Conservation (phyloP, 495 filamentous ascomycete genomes). For the Annulohypoxylon moriforme region DNA sequence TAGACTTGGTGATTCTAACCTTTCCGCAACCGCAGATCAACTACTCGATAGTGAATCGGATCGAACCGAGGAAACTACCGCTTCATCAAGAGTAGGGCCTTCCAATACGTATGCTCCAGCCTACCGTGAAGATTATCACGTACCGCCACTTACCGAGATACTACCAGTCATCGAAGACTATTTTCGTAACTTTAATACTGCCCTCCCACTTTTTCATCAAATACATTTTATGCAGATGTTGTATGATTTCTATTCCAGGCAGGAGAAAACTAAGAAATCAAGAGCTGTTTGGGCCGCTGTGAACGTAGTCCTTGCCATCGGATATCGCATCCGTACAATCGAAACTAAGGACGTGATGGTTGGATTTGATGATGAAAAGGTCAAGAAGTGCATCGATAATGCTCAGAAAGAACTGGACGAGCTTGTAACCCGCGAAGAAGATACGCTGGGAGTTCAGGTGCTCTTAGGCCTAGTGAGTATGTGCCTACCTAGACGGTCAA, state of each 20-base stretch:
- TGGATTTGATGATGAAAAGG: constrained; percentile 35
- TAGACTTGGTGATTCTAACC: constrained; percentile 31
- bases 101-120: background rate
- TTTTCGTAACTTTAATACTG: constrained; percentile 48
- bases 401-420: constrained; percentile 48
- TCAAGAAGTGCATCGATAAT: constrained; percentile 46
- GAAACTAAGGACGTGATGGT: constrained; percentile 30
- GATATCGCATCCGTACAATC: constrained; percentile 33
- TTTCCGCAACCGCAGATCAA: constrained; percentile 4
- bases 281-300: constrained; percentile 44
- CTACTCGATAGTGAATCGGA: background rate
- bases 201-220: constrained; percentile 49
- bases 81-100: background rate
- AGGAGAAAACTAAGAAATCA: constrained; percentile 22
- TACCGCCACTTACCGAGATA: constrained; percentile 46
- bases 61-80: background rate
- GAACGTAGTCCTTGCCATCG: constrained; percentile 49
- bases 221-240: constrained; percentile 43
- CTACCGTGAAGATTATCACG: constrained; percentile 3
- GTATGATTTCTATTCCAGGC: constrained; percentile 41
- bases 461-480: constrained; percentile 49
- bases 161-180: constrained; percentile 45
- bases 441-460: constrained; percentile 47
- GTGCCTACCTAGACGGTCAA: background rate
- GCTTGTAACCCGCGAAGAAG: constrained; percentile 47